Percentiles rank a stretch among this genome's conserved stretches.
Conservation (phyloP, 257 asterid species). For the Avicennia marina region DNA sequence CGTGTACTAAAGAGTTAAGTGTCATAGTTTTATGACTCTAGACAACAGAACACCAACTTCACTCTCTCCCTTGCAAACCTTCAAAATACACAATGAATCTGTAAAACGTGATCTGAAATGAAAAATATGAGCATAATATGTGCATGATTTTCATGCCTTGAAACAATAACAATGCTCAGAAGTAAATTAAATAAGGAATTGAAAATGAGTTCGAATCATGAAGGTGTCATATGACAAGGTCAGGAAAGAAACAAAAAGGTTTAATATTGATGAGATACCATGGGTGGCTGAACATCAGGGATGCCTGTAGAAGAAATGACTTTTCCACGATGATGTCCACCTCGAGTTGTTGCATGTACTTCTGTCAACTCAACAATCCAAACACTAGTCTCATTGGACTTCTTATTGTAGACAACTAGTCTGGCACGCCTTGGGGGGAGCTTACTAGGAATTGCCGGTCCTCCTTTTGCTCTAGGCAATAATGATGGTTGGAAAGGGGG, state of each 20-base stretch:
- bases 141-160: too few relatives aligned
- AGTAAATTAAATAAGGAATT: background rate
- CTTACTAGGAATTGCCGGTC: conserved; percentile 73
- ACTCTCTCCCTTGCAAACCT: too few relatives aligned
- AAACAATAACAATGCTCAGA: too few relatives aligned
- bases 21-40: too few relatives aligned
- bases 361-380: conserved; percentile 93
- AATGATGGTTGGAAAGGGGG: conserved; percentile 96
- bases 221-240: background rate
- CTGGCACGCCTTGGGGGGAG: conserved; percentile 96
- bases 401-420: conserved; percentile 78
- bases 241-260: conserved; percentile 8
- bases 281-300: conserved; percentile 94
- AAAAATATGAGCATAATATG: too few relatives aligned
- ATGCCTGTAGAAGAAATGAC: conserved; percentile 69
- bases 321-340: conserved; percentile 97
- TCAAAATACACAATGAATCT: too few relatives aligned
- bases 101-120: too few relatives aligned
- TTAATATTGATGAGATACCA: conserved; percentile 43
- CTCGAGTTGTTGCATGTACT: conserved; percentile 92
- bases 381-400: conserved; percentile 85
- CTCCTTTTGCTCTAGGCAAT: conserved; percentile 79
- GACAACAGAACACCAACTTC: too few relatives aligned
- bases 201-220: too few relatives aligned
- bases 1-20: too few relatives aligned